These are phyloP conservation scores for Sugiyamaella americana DNA, from an alignment of 805 yeast genomes.

Conservation along the genomic window DNA sequence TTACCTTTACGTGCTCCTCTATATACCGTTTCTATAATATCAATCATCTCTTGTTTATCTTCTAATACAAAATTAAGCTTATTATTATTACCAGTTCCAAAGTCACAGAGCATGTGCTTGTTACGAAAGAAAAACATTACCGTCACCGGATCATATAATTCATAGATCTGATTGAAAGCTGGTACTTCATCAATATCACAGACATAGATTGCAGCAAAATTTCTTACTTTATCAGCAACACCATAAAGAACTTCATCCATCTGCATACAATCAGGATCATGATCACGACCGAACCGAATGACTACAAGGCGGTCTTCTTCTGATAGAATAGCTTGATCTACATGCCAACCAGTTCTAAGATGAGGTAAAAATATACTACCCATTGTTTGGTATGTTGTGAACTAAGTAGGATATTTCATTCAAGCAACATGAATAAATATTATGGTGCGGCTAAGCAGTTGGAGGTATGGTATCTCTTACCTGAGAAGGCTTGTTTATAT, in stretches of 20 bases:
- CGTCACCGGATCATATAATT: conserved; percentile 81
- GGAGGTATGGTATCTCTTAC: conserved; percentile 4
- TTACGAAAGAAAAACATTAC: conserved; percentile 91
- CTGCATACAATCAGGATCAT: conserved; percentile 70
- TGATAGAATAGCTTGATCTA: conserved; percentile 86
- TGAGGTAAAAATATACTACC: conserved; percentile 81
- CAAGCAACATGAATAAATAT: background rate
- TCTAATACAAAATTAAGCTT: conserved; percentile 76
- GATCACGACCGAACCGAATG: conserved; percentile 79
- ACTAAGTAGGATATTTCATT: too few species aligned
- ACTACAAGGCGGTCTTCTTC: conserved; percentile 87
- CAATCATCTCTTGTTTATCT: conserved; percentile 84
- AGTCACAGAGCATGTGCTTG: conserved; percentile 96
- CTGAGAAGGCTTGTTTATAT: background rate
- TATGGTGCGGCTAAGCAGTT: background rate
- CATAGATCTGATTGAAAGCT: conserved; percentile 88
- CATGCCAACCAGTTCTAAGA: conserved; percentile 87
- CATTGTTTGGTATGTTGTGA: conserved; percentile 40
- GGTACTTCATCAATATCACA: conserved; percentile 88
- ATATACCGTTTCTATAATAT: conserved; percentile 81
- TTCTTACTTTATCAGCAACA: conserved; percentile 75
- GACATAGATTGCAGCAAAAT: conserved; percentile 81
- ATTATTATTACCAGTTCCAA: conserved; percentile 96
- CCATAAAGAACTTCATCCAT: conserved; percentile 84
- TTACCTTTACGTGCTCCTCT: conserved; percentile 90